These are phyloP conservation scores for Basidiobolus meristosporus DNA, from an alignment of 371 early-diverging fungal species.

Conservation along the genomic window DNA sequence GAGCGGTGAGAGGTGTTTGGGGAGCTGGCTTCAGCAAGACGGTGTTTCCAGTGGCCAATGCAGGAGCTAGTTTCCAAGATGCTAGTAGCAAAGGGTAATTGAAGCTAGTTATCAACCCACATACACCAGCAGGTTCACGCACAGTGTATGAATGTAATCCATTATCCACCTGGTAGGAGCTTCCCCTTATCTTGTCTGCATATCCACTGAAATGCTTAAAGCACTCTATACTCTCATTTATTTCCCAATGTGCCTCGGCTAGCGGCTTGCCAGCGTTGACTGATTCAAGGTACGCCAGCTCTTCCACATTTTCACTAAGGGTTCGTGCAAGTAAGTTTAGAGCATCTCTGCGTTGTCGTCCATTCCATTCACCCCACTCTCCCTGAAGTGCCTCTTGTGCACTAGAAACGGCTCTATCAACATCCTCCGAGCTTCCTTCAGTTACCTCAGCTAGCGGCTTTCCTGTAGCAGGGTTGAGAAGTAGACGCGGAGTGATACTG, in stretches of 20 bases:
- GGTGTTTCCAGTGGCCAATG: constrained; percentile 41
- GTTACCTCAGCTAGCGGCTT: no score
- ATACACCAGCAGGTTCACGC: constrained; percentile 64
- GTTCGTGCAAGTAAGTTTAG: no score
- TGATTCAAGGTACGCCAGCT: constrained; percentile 62
- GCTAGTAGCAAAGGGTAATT: constrained; percentile 68
- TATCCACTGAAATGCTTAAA: constrained; percentile 66
- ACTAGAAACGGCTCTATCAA: no score
- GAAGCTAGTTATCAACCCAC: constrained; percentile 60
- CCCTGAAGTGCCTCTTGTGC: no score
- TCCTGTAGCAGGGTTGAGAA: no score
- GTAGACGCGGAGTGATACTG: no score
- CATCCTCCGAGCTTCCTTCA: no score
- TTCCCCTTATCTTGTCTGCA: constrained; percentile 43
- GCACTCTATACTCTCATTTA: constrained; percentile 44
- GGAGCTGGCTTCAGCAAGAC: constrained; percentile 42
- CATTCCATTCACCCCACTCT: no score
- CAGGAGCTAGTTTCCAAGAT: constrained; percentile 79
- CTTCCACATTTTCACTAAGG: no score
- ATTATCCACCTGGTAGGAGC: constrained; percentile 8
- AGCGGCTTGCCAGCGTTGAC: constrained; percentile 71
- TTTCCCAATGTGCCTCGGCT: constrained; percentile 24
- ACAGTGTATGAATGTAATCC: constrained; percentile 28
- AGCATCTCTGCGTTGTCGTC: no score
- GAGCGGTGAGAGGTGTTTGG: constrained; percentile 35